Percentiles rank a stretch among this genome's conserved stretches.
Evolutionary conservation across 2,329 filamentous ascomycete species (phyloP).

Genomic region (Ophiostoma triangulosporum): DNA sequence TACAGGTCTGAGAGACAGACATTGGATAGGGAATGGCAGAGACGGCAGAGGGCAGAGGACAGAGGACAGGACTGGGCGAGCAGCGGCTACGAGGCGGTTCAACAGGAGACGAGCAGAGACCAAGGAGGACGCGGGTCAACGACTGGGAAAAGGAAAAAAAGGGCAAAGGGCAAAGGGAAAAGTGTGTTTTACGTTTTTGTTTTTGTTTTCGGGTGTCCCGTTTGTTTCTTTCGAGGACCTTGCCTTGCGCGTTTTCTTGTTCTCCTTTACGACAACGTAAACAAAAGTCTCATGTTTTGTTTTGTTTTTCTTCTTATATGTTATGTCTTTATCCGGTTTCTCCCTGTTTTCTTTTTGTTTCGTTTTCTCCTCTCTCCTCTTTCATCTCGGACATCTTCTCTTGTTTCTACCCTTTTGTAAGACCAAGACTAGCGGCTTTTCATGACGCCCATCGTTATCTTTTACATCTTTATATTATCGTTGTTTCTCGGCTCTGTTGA

Average conservation of each 20-base stretch:
- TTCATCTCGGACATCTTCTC: neutral
- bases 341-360: neutral
- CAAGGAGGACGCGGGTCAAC: neutral
- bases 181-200: neutral
- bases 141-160: neutral
- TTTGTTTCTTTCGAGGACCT: neutral
- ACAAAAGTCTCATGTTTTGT: slow-evolving; percentile 3
- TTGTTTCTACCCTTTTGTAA: neutral
- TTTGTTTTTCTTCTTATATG: neutral
- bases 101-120: neutral
- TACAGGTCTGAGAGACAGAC: neutral
- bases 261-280: neutral
- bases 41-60: neutral
- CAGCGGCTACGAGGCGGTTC: neutral
- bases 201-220: neutral
- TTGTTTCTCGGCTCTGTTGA: too few relatives aligned
- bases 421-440: neutral
- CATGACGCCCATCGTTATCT: too few relatives aligned
- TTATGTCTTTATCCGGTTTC: neutral
- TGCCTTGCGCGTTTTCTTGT: neutral
- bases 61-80: neutral
- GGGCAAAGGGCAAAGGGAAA: neutral
- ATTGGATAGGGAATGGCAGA: too few relatives aligned
- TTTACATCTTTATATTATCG: too few relatives aligned
- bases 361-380: neutral